Base-by-base conservation (phyloP, 2,329 filamentous ascomycete species). In the Xylariaceae sp. region DNA sequence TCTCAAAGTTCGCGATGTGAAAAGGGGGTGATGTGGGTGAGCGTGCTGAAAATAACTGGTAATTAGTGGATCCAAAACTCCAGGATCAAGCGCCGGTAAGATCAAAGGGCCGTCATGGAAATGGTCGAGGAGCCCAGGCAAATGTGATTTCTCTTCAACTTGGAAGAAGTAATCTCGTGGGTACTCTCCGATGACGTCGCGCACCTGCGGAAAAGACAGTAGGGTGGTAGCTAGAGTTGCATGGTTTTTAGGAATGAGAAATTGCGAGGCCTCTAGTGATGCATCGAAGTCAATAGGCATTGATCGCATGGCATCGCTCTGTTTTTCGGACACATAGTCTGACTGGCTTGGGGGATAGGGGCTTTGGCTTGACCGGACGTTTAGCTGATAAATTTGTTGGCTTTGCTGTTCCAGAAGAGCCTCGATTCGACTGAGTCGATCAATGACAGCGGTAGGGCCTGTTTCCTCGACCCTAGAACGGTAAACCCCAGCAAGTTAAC, bases 391-490 rank as follows among this genome's bases (percentile, higher is more conserved):
- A 33, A 70, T 63, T 41, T 68, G 66, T 23, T 67, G 66, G 41
- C 60, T 65, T 41, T 70, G 67, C 33, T 69, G 67, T 50, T 70
- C 67, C 32, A 69, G 62, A 24, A 69, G 58, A 29, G 67, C 63
- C 53, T 75, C 72, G 61, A 75, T 75, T 35, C 72, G 64, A 35
- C 65, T 66, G 23, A 75, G 68, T 47, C 72, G 67, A 48, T 74
- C 73, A 37, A 66, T 66, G 20, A 75, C 64, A 15, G 66, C 68
- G 44, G 67, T 66, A 4, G 70, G 67, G 33, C 67, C 67, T 33
- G 68, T 61, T 29, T 71, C 66, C 46, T 72, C 71, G 26, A 72
- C 64, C 43, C 71, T 73, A n/a, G 51, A 3, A 23, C 29, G 6
- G 20, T 27, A 30, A 39, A 30, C 16, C 36, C 55, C 41, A 60